Percentiles rank a stretch among this genome's conserved stretches.
Conservation (phyloP, 2,329 filamentous ascomycete genomes). For the Aspergillus tamarii region DNA sequence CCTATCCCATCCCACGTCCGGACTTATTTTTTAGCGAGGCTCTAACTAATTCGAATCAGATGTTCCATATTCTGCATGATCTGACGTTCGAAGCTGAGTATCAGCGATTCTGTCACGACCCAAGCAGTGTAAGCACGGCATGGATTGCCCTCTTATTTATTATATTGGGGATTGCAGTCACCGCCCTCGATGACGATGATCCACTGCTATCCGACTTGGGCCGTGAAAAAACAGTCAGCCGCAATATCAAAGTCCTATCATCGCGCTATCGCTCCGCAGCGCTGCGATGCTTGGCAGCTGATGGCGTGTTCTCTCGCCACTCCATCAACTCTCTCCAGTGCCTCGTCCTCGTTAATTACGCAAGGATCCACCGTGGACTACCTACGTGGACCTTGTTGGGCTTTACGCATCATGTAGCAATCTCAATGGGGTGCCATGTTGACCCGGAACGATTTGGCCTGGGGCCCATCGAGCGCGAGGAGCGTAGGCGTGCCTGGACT, state of each 20-base stretch:
- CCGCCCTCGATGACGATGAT: conserved; percentile 40
- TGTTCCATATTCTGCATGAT: conserved; percentile 48
- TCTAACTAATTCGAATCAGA: conserved; percentile 16
- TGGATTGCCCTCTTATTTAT: conserved; percentile 46
- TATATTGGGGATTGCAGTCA: conserved; percentile 43
- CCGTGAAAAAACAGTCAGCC: conserved; percentile 38
- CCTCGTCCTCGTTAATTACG: conserved; percentile 45
- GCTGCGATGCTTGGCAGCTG: conserved; percentile 43
- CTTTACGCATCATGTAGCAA: conserved; percentile 44
- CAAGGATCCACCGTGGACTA: conserved; percentile 39
- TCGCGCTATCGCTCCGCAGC: conserved; percentile 42
- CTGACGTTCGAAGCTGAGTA: conserved; percentile 46
- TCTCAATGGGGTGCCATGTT: conserved; percentile 47
- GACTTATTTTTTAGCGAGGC: neutral
- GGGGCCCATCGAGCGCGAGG: conserved; percentile 40
- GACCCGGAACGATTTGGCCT: conserved; percentile 43
- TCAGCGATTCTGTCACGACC: conserved; percentile 40
- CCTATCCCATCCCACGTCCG: neutral
- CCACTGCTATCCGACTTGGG: conserved; percentile 42
- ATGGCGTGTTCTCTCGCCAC: conserved; percentile 43
- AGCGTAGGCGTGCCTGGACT: conserved; percentile 44
- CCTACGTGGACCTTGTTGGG: conserved; percentile 46
- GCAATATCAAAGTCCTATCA: conserved; percentile 41
- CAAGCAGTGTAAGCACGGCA: conserved; percentile 38
- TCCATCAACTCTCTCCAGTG: conserved; percentile 46